Conservation (phyloP, 192 early-diverging fungal genomes). For the Lobosporangium transversale region DNA sequence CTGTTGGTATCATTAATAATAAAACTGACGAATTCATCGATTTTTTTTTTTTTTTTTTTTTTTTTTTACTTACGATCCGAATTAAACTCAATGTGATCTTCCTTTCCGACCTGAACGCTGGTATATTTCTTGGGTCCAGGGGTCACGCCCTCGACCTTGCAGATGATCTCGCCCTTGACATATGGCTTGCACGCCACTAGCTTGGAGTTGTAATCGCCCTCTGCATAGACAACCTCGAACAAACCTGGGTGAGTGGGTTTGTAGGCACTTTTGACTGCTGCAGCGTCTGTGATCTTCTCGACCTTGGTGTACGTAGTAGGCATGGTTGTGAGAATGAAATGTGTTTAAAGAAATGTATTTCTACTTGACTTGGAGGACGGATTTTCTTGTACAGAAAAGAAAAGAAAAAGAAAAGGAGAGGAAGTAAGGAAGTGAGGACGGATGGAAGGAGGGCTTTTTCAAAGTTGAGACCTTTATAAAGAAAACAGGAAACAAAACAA, state of each 20-base stretch:
- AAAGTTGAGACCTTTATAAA: too few species aligned
- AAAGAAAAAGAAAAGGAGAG: slow-evolving; percentile 1
- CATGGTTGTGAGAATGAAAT: slow-evolving; percentile 15
- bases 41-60: too few species aligned
- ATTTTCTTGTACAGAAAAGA: not conserved
- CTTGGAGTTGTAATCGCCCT: slow-evolving; percentile 59
- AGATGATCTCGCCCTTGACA: slow-evolving; percentile 57
- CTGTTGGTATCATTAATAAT: too few species aligned
- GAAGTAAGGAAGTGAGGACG: slow-evolving; percentile 8
- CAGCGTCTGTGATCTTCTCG: slow-evolving; percentile 49
- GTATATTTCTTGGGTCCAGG: slow-evolving; percentile 64
- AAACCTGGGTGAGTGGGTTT: slow-evolving; percentile 57
- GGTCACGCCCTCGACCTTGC: slow-evolving; percentile 56
- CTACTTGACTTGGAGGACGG: not conserved
- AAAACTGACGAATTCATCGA: too few species aligned
- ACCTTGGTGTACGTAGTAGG: slow-evolving; percentile 47
- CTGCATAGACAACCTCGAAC: slow-evolving; percentile 54
- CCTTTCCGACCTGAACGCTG: slow-evolving; percentile 59
- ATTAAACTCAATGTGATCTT: slow-evolving; percentile 64
- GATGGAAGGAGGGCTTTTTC: not conserved
- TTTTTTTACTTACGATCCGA: slow-evolving; percentile 62
- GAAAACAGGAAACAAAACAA: slow-evolving; percentile 1
- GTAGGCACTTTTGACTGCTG: slow-evolving; percentile 48
- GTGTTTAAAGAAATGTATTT: too few species aligned
- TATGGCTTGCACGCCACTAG: slow-evolving; percentile 53